These are phyloP conservation scores for Cordyceps militaris DNA, from an alignment of 2,329 filamentous ascomycete genomes.

Conservation along the genomic window DNA sequence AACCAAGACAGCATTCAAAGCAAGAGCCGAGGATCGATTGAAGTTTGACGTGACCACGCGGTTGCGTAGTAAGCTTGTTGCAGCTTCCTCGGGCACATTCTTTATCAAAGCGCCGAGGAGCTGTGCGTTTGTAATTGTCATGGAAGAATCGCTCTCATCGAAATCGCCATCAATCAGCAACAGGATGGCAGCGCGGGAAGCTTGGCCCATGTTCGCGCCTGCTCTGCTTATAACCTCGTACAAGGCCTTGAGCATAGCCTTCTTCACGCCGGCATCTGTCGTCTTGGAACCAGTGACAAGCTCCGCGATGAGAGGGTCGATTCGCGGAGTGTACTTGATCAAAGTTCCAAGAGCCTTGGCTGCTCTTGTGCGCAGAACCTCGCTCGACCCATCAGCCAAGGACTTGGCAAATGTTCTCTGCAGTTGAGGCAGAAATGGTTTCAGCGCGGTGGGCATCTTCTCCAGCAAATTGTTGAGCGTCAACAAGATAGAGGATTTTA, in stretches of 20 bases:
- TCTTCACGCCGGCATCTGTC: slow-evolving; percentile 72
- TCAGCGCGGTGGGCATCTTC: slow-evolving; percentile 92
- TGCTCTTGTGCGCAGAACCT: slow-evolving; percentile 76
- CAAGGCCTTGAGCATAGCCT: slow-evolving; percentile 92
- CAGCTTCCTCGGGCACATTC: slow-evolving; percentile 69
- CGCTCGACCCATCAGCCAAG: slow-evolving; percentile 86
- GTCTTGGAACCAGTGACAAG: slow-evolving; percentile 95
- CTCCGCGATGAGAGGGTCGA: slow-evolving; percentile 88
- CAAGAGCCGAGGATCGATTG: slow-evolving; percentile 72
- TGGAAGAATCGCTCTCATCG: slow-evolving; percentile 66
- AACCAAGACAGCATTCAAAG: slow-evolving; percentile 79
- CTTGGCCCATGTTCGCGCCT: slow-evolving; percentile 88
- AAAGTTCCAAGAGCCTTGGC: slow-evolving; percentile 91
- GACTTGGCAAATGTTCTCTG: slow-evolving; percentile 97
- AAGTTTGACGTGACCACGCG: slow-evolving; percentile 73
- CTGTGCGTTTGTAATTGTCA: slow-evolving; percentile 85
- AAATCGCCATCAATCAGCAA: slow-evolving; percentile 79
- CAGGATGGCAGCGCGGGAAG: slow-evolving; percentile 78
- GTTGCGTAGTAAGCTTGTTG: slow-evolving; percentile 52
- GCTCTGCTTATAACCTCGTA: slow-evolving; percentile 96
- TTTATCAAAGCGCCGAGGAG: slow-evolving; percentile 85
- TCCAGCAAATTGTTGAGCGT: slow-evolving; percentile 92
- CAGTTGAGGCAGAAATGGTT: slow-evolving; percentile 93
- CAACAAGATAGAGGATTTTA: slow-evolving; percentile 89
- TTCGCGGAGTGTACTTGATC: slow-evolving; percentile 90